Evolutionary conservation across 805 yeast species (phyloP), one percentile per base, ranked within the genome.

Genomic region (Schizosaccharomyces lindneri): DNA sequence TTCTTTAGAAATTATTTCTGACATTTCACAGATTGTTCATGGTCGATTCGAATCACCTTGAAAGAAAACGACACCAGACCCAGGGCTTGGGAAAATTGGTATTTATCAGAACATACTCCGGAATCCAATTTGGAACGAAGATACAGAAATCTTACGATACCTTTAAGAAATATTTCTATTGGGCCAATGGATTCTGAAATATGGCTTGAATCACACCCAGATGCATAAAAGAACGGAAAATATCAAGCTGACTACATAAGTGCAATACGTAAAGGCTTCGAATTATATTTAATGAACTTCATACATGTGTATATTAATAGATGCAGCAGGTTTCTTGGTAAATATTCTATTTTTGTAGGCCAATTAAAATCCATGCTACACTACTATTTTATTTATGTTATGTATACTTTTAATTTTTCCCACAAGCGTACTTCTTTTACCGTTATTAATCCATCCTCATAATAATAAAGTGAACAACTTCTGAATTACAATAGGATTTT

Each of bases 141-240:
- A 29, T 29, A 19, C 11, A 13, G 29, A 17, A 29, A 29, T 17
- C 31, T 21, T 17, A 51, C 48, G 1, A 36, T 36, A 19, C 60
- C 60, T 19, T 9, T 57, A 6, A 39, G 43, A 21, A 39, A 36
- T 17, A 36, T 57, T 9, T n/a, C 31, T 57, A 41, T 57, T 57
- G 60, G 60, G 21, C 60, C 60, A 17, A 32, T 48, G 43, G 19
- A 27, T 5, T n/a, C 29, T 29, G 57, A 60, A 62, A 59, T 48
- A 13, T 31, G 43, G 59, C 61, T n/a, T 27, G 43, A 29, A 61
- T 24, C 9, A 62, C 67, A 13, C 66, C 64, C 21, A 59, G 27
- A 51, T 13, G 21, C 24, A 24, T n/a, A 46, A 9, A 5, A 46
- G 5, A 46, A 2, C 1, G 21, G n/a, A 6, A n/a, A 19, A 3